A percentile compares a stretch with the other conserved stretches of the same genome.
Evolutionary conservation across 768 basidiomycete species (phyloP).

Genomic region (Russula sp.): DNA sequence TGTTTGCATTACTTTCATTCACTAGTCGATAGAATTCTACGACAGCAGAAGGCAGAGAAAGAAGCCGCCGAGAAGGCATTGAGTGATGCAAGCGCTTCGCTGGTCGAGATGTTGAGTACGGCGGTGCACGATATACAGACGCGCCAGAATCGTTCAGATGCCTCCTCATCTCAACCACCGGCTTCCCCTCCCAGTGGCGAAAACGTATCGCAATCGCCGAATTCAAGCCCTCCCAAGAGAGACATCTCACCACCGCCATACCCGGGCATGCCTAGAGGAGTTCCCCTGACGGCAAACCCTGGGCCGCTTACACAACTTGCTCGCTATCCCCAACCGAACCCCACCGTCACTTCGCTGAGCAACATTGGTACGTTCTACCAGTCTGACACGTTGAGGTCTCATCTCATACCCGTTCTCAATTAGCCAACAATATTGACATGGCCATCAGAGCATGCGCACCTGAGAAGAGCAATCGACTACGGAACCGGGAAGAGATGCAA

Average conservation of each 20-base stretch:
- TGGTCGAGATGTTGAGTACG: slow-evolving; percentile 19
- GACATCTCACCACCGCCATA: background rate
- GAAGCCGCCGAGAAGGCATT: slow-evolving; percentile 47
- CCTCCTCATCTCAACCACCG: no score
- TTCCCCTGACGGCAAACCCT: background rate
- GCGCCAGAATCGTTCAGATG: no score
- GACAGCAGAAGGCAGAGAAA: slow-evolving; percentile 68
- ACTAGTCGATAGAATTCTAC: slow-evolving; percentile 84
- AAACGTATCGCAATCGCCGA: no score
- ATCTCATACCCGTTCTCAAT: slow-evolving; percentile 5
- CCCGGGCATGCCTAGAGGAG: background rate
- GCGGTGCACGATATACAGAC: slow-evolving; percentile 7
- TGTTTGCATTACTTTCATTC: slow-evolving; percentile 22
- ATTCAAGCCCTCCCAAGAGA: background rate
- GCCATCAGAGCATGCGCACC: slow-evolving; percentile 69
- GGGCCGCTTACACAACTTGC: slow-evolving; percentile 6
- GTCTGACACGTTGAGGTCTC: background rate
- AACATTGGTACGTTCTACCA: slow-evolving; percentile 35
- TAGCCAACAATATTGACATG: slow-evolving; percentile 33
- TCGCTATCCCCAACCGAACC: slow-evolving; percentile 17
- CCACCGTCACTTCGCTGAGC: slow-evolving; percentile 37
- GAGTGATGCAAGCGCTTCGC: slow-evolving; percentile 30
- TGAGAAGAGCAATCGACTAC: slow-evolving; percentile 56
- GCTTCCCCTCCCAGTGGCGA: no score
- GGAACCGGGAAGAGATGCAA: slow-evolving; percentile 62